A percentile compares a stretch with the other conserved stretches of the same genome.
phyloP scores from a whole-genome alignment of 1,139 yeast genomes.

The Candida tetrigidarum region DNA sequence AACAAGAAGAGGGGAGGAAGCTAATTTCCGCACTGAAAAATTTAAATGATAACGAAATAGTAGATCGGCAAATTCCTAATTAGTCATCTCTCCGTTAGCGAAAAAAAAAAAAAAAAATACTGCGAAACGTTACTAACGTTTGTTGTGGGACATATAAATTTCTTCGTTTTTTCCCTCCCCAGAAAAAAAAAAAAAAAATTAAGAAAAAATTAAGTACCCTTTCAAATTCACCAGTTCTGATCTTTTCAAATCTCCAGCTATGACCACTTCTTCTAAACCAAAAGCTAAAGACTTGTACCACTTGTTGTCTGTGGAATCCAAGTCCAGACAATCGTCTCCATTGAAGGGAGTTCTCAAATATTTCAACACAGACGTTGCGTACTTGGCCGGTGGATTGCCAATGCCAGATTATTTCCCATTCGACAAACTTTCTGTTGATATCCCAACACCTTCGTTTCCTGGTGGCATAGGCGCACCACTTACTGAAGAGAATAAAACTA shows the following conservation, averaged over 20 bases:
- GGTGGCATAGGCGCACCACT: conserved; percentile 76
- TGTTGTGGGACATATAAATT: not conserved
- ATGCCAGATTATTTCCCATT: conserved; percentile 90
- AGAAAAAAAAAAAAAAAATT: not conserved
- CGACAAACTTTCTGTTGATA: conserved; percentile 67
- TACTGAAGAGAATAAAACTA: conserved; percentile 52
- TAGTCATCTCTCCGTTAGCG: too few species aligned
- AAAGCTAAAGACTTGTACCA: conserved; percentile 72
- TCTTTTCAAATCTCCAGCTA: not conserved
- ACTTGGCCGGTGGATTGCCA: conserved; percentile 96
- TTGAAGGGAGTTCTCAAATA: conserved; percentile 85
- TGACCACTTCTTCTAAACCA: conserved; percentile 5
- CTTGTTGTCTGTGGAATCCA: conserved; percentile 78
- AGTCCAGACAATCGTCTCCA: conserved; percentile 75
- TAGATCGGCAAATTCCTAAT: too few species aligned
- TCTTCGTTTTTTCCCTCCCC: not conserved
- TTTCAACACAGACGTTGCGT: conserved; percentile 77
- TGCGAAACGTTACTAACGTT: not conserved
- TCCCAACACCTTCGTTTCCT: conserved; percentile 78
- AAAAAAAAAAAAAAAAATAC: not conserved
- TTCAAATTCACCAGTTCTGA: too few species aligned
- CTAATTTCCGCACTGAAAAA: too few species aligned
- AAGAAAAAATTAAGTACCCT: not conserved
- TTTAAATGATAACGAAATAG: too few species aligned
- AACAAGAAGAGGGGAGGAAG: too few species aligned